Evolutionary conservation across 768 basidiomycete species (phyloP).

Genomic region (Chalciporus pseudorubinellus): DNA sequence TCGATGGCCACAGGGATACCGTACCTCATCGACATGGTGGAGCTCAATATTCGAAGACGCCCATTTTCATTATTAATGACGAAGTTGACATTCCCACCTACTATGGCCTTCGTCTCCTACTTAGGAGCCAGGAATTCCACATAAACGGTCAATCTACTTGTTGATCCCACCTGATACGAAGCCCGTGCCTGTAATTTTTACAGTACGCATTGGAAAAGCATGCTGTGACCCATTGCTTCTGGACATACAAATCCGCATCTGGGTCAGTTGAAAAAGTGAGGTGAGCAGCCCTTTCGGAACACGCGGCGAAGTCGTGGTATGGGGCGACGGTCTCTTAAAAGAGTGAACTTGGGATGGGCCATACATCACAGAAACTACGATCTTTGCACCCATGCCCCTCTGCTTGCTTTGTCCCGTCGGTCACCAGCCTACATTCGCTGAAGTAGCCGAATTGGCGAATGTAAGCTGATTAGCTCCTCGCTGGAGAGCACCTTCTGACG

Average conservation of each 20-base stretch:
- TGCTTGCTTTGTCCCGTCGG: constrained; percentile 25
- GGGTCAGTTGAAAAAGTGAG: constrained; percentile 21
- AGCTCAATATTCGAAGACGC: no score
- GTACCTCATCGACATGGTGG: no score
- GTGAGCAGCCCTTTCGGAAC: constrained; percentile 27
- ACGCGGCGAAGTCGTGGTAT: constrained; percentile 33
- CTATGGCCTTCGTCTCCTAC: background rate
- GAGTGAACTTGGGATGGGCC: constrained; percentile 16
- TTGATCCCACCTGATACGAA: constrained; percentile 5
- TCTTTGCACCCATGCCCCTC: constrained; percentile 21
- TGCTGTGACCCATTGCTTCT: constrained; percentile 23
- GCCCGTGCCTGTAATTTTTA: constrained; percentile 3
- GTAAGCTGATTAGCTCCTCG: constrained; percentile 9
- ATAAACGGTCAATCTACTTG: background rate
- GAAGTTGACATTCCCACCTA: constrained; percentile 30
- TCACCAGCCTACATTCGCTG: constrained; percentile 22
- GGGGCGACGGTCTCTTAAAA: constrained; percentile 33
- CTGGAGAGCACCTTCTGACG: constrained; percentile 4
- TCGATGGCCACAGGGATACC: no score
- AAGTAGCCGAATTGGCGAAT: constrained; percentile 14
- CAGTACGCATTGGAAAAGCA: constrained; percentile 23
- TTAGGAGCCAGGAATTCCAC: background rate
- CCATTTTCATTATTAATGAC: no score
- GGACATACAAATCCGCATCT: constrained; percentile 21
- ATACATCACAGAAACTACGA: constrained; percentile 13